These are phyloP conservation scores for Trichoderma koningii DNA, from an alignment of 2,329 filamentous ascomycete genomes.

Conservation along the genomic window DNA sequence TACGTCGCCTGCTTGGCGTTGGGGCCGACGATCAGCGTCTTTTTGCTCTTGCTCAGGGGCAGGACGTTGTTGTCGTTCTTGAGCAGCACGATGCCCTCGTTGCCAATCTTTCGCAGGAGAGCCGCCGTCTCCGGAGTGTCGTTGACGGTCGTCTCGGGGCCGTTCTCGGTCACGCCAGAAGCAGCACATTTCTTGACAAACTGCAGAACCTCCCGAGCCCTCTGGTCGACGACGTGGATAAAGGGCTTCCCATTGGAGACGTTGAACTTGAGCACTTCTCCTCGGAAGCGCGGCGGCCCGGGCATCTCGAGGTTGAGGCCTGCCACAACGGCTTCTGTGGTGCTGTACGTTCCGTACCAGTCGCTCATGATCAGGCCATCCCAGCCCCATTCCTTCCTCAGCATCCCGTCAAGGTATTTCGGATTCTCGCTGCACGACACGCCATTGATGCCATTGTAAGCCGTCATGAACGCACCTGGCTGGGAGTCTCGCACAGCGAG, in stretches of 20 bases:
- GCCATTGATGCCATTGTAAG: slow-evolving; percentile 62
- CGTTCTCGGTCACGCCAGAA: slow-evolving; percentile 56
- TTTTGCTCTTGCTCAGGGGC: slow-evolving; percentile 64
- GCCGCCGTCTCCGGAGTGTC: slow-evolving; percentile 64
- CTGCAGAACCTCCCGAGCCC: slow-evolving; percentile 59
- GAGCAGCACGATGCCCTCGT: slow-evolving; percentile 70
- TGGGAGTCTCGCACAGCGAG: slow-evolving; percentile 54
- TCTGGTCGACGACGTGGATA: slow-evolving; percentile 56
- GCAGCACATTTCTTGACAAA: slow-evolving; percentile 60
- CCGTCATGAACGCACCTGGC: slow-evolving; percentile 60
- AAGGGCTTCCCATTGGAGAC: slow-evolving; percentile 59
- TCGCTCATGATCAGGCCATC: slow-evolving; percentile 61
- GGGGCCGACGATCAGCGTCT: slow-evolving; percentile 59
- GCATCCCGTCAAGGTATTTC: slow-evolving; percentile 52
- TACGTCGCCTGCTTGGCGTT: slow-evolving; percentile 60
- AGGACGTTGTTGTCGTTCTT: slow-evolving; percentile 69
- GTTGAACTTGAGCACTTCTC: slow-evolving; percentile 54
- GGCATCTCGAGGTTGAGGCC: slow-evolving; percentile 64
- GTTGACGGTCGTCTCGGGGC: slow-evolving; percentile 53
- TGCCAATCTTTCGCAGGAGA: slow-evolving; percentile 65
- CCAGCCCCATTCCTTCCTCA: slow-evolving; percentile 61
- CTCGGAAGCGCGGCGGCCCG: slow-evolving; percentile 54
- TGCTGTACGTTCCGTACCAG: slow-evolving; percentile 61
- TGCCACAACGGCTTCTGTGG: slow-evolving; percentile 51
- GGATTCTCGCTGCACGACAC: slow-evolving; percentile 57